Base-by-base conservation (phyloP, 148 eudicot species). In the Silene latifolia region DNA sequence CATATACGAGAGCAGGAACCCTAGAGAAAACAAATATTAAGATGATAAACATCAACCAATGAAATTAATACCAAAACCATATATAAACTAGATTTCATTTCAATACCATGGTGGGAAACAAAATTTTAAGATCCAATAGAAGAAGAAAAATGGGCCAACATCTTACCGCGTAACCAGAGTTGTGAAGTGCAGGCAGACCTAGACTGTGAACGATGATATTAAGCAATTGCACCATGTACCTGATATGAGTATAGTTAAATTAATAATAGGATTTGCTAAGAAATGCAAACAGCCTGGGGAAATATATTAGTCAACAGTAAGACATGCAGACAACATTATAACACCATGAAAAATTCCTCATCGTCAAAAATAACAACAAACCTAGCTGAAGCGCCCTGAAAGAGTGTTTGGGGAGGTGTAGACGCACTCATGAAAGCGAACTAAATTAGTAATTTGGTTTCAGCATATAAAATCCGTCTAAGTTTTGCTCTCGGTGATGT, bases 191-290 rank as follows among this genome's bases (percentile, higher is more conserved):
- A 73, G 99, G 99, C 69, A 91, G 89, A 75, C 94, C 92, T 77
- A 95, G 84, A 76, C 86, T 81, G 63, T 81, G 89, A 72, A 90
- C 87, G 63, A 90, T 76, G 71, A 95, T 85, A 85, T 95, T 92
- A 75, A 95, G 83, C 84, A 95, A 86, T 80, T 95, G 99, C 83
- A 92, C 99, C 99, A 95, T 90, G 74, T 90, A 95, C 81, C 99
- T 95, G 94, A 63, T 69, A 69, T 44, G 71, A 67, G 44, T 67
- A 2, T 9, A 67, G 42, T 67, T 32, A 17, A n/a, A 42, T 67
- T 67, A 67, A 8, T 39, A 39, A 42, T 4, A 44, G 23, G 27
- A 44, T 44, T 67, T 44, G 54, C 13, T 7, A 19, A 67, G 47
- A 67, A n/a, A 42, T 3, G 23, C 11, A 48, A 67, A 67, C 25